phyloP scores from a whole-genome alignment of 306 rosid genomes.

The Rosa lucieae region DNA sequence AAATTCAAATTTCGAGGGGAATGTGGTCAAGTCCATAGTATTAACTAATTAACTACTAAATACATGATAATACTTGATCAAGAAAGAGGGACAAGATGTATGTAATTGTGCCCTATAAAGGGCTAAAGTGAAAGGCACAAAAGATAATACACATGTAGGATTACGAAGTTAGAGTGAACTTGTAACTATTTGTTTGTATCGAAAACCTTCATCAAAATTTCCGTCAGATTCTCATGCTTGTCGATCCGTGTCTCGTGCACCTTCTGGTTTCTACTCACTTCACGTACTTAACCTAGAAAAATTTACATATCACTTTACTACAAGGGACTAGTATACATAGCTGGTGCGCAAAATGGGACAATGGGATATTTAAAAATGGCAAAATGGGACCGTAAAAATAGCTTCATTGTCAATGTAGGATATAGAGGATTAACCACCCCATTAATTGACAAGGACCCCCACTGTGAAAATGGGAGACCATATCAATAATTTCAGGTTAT shows the following conservation, averaged over 20 bases:
- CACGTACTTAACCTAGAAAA: not conserved
- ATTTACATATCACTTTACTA: not conserved
- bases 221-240: constrained; percentile 25
- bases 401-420: not conserved
- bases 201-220: constrained; percentile 23
- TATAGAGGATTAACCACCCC: constrained; percentile 5
- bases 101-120: constrained; percentile 11
- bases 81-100: not conserved
- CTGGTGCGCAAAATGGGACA: not conserved
- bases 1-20: constrained; percentile 8
- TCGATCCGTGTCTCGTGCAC: constrained; percentile 48
- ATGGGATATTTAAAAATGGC: not conserved
- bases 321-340: not conserved
- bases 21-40: not conserved
- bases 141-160: constrained; percentile 4
- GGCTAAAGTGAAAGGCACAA: constrained; percentile 9
- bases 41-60: not conserved
- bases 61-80: not conserved
- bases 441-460: not conserved
- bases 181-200: constrained; percentile 18
- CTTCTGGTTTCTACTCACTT: not conserved
- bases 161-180: constrained; percentile 10
- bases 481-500: not conserved
- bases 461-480: not conserved
- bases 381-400: constrained; percentile 11